Conservation (phyloP, 257 asterid species). For the Dorcoceras hygrometricum region DNA sequence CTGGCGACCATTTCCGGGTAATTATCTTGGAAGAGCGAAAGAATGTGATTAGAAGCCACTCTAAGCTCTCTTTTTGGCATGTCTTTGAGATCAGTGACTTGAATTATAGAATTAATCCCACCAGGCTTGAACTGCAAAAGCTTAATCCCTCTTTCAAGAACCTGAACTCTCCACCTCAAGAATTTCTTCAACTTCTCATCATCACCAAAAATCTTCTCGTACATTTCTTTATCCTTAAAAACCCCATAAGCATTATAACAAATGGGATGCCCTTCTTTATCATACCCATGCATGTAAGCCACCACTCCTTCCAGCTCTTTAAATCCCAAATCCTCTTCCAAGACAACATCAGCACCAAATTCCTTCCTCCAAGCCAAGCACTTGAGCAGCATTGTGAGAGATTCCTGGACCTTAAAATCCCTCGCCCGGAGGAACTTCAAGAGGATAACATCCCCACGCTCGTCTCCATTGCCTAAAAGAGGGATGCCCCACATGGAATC, state of each 20-base stretch:
- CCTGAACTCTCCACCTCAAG: constrained; percentile 74
- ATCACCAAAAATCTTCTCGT: constrained; percentile 59
- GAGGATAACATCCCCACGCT: constrained; percentile 70
- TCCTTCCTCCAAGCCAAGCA: constrained; percentile 67
- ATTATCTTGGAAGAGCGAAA: constrained; percentile 85
- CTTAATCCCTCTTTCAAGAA: constrained; percentile 68
- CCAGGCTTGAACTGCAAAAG: constrained; percentile 73
- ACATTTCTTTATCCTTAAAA: constrained; percentile 67
- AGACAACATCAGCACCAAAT: constrained; percentile 56
- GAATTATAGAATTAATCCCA: constrained; percentile 71
- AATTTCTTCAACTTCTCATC: constrained; percentile 54
- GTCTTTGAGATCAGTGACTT: constrained; percentile 71
- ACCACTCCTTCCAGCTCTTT: constrained; percentile 79
- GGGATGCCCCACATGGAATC: constrained; percentile 77
- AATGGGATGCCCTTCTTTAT: constrained; percentile 70
- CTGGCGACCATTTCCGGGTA: constrained; percentile 95
- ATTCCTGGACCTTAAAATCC: constrained; percentile 60
- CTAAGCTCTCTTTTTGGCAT: constrained; percentile 90
- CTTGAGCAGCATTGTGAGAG: constrained; percentile 55
- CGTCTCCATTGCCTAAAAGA: constrained; percentile 36
- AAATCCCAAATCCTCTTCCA: constrained; percentile 74
- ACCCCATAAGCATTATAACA: constrained; percentile 91
- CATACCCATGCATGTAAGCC: constrained; percentile 70
- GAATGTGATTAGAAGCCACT: constrained; percentile 75
- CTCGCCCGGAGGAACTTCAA: constrained; percentile 88